phyloP scores from a whole-genome alignment of 805 yeast species.

The Suhomyces canberraensis region DNA sequence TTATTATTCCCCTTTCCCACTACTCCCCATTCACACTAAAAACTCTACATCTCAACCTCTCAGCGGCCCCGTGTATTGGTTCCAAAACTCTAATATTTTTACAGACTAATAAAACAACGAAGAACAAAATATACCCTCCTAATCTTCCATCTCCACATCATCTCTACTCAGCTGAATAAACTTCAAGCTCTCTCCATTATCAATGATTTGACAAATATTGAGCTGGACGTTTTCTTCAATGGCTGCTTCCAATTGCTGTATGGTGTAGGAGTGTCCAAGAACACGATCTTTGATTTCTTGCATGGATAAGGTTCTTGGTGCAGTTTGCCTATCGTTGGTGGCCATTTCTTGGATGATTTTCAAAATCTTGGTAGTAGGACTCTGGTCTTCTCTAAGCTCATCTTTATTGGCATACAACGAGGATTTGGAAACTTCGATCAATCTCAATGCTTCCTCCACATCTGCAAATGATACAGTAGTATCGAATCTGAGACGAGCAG shows the following conservation, averaged over 20 bases:
- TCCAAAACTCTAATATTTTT: no score
- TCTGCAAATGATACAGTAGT: conserved; percentile 69
- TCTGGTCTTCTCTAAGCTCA: conserved; percentile 55
- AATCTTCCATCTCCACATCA: conserved; percentile 23
- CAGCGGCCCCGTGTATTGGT: no score
- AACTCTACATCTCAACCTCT: no score
- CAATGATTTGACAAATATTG: conserved; percentile 73
- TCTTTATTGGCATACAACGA: conserved; percentile 58
- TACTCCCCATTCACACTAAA: no score
- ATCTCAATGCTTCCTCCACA: conserved; percentile 92
- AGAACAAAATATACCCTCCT: conserved; percentile 2
- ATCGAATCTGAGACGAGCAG: conserved; percentile 84
- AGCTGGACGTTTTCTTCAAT: conserved; percentile 68
- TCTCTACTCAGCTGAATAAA: conserved; percentile 40
- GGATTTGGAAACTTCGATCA: conserved; percentile 81
- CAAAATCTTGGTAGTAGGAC: conserved; percentile 66
- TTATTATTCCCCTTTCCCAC: no score
- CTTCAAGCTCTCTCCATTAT: conserved; percentile 64
- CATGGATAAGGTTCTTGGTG: conserved; percentile 36
- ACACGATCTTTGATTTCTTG: conserved; percentile 57
- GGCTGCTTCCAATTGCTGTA: conserved; percentile 72
- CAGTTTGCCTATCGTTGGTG: conserved; percentile 28
- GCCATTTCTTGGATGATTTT: conserved; percentile 65
- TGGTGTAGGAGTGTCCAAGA: conserved; percentile 79
- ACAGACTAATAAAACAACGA: conserved; percentile 4